phyloP scores from a whole-genome alignment of 2,329 filamentous ascomycete species.

The Amylocarpus encephaloides region DNA sequence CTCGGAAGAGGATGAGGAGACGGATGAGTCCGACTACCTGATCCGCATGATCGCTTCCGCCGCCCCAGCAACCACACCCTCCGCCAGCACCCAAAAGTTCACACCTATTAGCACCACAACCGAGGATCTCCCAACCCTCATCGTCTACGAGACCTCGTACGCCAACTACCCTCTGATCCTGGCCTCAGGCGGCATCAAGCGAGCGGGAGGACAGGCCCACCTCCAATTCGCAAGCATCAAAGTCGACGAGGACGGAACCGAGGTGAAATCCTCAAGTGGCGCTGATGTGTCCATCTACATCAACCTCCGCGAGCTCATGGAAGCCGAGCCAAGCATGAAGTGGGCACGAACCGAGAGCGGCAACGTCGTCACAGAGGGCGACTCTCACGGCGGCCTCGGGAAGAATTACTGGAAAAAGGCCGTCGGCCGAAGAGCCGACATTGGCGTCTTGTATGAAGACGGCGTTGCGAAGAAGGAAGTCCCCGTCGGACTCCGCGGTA shows the following conservation, averaged over 20 bases:
- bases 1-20: slow-evolving; percentile 26
- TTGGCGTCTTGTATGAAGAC: slow-evolving; percentile 39
- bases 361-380: slow-evolving; percentile 32
- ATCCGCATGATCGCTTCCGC: slow-evolving; percentile 31
- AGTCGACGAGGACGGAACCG: slow-evolving; percentile 28
- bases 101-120: slow-evolving; percentile 31
- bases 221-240: slow-evolving; percentile 30
- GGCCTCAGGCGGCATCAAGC: slow-evolving; percentile 36
- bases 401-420: slow-evolving; percentile 38
- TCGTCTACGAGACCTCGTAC: slow-evolving; percentile 41
- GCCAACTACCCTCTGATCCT: slow-evolving; percentile 39
- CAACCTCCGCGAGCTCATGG: slow-evolving; percentile 33
- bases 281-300: slow-evolving; percentile 41
- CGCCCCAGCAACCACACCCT: slow-evolving; percentile 14
- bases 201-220: slow-evolving; percentile 35
- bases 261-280: slow-evolving; percentile 27
- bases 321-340: slow-evolving; percentile 29
- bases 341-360: slow-evolving; percentile 37
- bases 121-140: slow-evolving; percentile 36
- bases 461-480: slow-evolving; percentile 39
- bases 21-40: slow-evolving; percentile 30
- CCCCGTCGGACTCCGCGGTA: slow-evolving; percentile 36
- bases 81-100: slow-evolving; percentile 22
- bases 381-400: slow-evolving; percentile 26
- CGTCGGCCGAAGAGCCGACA: slow-evolving; percentile 36